phyloP scores from a whole-genome alignment of 2,329 filamentous ascomycete species.

The Monilinia fructigena region DNA sequence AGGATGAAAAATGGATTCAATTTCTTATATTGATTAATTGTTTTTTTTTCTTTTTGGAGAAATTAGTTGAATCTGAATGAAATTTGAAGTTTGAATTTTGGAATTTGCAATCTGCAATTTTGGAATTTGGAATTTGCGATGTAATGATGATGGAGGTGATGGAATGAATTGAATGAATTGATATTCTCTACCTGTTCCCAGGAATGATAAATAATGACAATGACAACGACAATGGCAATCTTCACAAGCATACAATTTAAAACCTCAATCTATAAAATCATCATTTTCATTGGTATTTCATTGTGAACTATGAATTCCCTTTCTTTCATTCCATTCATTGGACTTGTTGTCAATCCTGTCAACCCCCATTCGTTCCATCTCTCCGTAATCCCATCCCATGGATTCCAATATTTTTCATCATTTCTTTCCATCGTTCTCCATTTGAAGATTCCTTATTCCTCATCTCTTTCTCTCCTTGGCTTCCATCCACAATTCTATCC shows the following conservation, averaged over 20 bases:
- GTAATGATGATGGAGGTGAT: too few relatives aligned
- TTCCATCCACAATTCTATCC: not conserved
- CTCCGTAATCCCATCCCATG: not conserved
- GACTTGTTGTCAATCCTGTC: not conserved
- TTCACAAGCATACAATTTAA: not conserved
- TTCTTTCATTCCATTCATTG: not conserved
- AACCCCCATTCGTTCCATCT: not conserved
- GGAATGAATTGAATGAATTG: too few relatives aligned
- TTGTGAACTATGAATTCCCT: not conserved
- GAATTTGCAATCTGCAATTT: too few relatives aligned
- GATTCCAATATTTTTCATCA: constrained; percentile 5
- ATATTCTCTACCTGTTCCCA: too few relatives aligned
- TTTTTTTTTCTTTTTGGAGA: too few relatives aligned
- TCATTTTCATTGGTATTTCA: not conserved
- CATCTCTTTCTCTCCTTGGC: not conserved
- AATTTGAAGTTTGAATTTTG: too few relatives aligned
- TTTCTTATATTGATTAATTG: too few relatives aligned
- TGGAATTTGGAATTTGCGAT: too few relatives aligned
- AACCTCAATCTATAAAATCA: not conserved
- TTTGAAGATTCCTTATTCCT: too few relatives aligned
- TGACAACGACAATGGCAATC: too few relatives aligned
- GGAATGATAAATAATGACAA: too few relatives aligned
- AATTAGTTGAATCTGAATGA: too few relatives aligned
- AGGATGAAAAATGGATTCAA: not conserved
- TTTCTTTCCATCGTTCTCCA: not conserved